Base-by-base conservation (phyloP, 2,329 filamentous ascomycete genomes). In the Colletotrichum plurivorum region DNA sequence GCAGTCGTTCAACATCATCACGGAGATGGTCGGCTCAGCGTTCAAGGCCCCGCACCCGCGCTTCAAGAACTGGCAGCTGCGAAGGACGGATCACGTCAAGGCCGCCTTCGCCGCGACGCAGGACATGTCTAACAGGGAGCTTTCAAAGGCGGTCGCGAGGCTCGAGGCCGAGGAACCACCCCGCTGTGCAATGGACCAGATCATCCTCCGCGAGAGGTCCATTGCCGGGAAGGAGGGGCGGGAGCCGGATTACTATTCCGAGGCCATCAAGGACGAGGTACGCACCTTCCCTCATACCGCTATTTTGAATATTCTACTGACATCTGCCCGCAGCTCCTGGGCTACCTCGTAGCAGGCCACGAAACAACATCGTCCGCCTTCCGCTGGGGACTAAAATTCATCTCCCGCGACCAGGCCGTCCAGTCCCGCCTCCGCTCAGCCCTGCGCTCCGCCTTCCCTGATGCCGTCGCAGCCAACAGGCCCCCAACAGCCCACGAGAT, bases 231-330 rank as follows among this genome's bases (percentile, higher is more conserved):
- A 79, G 27, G 74, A 73, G 13, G 75, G 72, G 0, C 72, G 78
- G 4, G 46, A 67, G 16, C 78, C 78, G 0, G 59, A 76, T 12
- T 80, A 80, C 27, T 63, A 76, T 49, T 77, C 74, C 1, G 60
- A 70, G 8, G 72, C 67, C 1, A 78, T 81, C 20, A 71, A 71
- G 22, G 77, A 79, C 63, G 80, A 82, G 73, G 77, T 78, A 62
- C 22, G 73, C 16, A 25, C 2, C 9, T 53, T n/a, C n/a, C n/a
- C n/a, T n/a, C n/a, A n/a, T n/a, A n/a, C n/a, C n/a, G n/a, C n/a
- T n/a, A 16, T 12, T 9, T 8, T 12, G 1, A 16, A 6, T 7
- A n/a, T 0, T 1, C 46, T 31, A 49, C 20, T 20, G 4, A 49
- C 16, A 20, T 20, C 8, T n/a, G n/a, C 16, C 16, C 20, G n/a